phyloP scores from a whole-genome alignment of 179 eudicot genomes.

The Silene vulgaris region DNA sequence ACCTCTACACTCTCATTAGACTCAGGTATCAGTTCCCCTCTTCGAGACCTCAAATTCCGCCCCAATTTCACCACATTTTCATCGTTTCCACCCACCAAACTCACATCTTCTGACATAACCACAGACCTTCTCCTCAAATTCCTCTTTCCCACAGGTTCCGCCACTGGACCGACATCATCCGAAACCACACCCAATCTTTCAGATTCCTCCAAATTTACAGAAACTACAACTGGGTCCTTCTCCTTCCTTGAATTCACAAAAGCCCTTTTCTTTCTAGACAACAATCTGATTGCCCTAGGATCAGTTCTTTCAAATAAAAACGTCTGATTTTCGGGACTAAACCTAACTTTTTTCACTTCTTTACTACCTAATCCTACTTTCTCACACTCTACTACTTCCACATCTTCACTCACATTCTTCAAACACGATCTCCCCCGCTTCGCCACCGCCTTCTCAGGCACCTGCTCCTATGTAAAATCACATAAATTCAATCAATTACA shows the following conservation, averaged over 20 bases:
- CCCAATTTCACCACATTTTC: not conserved
- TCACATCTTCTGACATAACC: slow-evolving; percentile 5
- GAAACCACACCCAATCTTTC: not conserved
- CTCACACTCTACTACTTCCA: slow-evolving; percentile 20
- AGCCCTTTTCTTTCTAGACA: slow-evolving; percentile 34
- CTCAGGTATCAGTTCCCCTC: not conserved
- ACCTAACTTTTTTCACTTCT: slow-evolving; percentile 52
- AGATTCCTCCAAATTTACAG: not conserved
- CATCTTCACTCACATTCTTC: slow-evolving; percentile 29
- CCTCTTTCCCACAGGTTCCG: slow-evolving; percentile 1
- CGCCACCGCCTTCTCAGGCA: not conserved
- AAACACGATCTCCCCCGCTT: slow-evolving; percentile 36
- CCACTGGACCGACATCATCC: not conserved
- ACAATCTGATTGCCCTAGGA: slow-evolving; percentile 28
- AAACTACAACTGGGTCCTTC: slow-evolving; percentile 11
- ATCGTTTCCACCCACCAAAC: not conserved
- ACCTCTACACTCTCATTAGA: not conserved
- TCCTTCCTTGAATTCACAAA: slow-evolving; percentile 14
- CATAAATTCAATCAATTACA: not conserved
- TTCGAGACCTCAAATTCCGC: slow-evolving; percentile 16
- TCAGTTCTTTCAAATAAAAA: slow-evolving; percentile 45
- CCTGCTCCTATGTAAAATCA: slow-evolving; percentile 16
- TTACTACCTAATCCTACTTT: slow-evolving; percentile 26
- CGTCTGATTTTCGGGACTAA: slow-evolving; percentile 53
- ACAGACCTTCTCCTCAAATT: slow-evolving; percentile 15